These are phyloP conservation scores for Picocystis sp. DNA, from an alignment of 163 green algal species.

Conservation along the genomic window DNA sequence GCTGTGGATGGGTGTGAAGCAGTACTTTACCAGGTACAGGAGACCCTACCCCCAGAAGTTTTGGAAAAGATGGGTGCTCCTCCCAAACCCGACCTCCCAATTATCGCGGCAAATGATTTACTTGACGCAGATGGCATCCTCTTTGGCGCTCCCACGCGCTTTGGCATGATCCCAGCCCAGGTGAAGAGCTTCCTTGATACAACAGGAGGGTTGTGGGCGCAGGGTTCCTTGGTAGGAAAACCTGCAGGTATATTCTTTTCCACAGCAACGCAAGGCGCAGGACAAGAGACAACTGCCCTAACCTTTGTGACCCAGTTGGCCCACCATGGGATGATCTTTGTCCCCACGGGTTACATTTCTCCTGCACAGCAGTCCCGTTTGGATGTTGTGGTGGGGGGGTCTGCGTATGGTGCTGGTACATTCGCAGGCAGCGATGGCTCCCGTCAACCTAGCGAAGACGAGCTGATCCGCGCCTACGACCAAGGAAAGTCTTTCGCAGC, in stretches of 20 bases:
- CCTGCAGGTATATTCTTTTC: constrained; percentile 43
- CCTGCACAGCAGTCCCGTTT: constrained; percentile 3
- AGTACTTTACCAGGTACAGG: constrained; percentile 50
- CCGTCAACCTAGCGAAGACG: constrained; percentile 39
- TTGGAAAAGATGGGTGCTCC: constrained; percentile 73
- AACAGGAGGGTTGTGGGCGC: constrained; percentile 55
- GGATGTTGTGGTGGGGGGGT: constrained; percentile 45
- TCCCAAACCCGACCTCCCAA: constrained; percentile 38
- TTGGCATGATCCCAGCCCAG: constrained; percentile 26
- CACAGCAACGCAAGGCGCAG: constrained; percentile 45
- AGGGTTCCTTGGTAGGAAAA: background rate
- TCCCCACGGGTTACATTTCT: constrained; percentile 42
- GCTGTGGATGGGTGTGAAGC: constrained; percentile 48
- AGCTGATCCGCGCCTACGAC: constrained; percentile 27
- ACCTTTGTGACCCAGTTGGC: constrained; percentile 50
- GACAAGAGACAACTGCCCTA: constrained; percentile 54
- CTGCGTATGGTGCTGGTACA: constrained; percentile 52
- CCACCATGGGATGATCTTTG: constrained; percentile 84
- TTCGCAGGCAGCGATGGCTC: constrained; percentile 45
- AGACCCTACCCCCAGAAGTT: constrained; percentile 64
- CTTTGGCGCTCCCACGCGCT: constrained; percentile 65
- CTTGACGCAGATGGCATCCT: constrained; percentile 55
- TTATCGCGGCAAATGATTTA: constrained; percentile 39
- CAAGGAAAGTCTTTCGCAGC: too few relatives aligned
- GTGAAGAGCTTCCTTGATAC: constrained; percentile 62